A percentile compares a stretch with the other conserved stretches of the same genome.
Conservation (phyloP, 495 filamentous ascomycete species). For the Talaromyces nanjingensis region DNA sequence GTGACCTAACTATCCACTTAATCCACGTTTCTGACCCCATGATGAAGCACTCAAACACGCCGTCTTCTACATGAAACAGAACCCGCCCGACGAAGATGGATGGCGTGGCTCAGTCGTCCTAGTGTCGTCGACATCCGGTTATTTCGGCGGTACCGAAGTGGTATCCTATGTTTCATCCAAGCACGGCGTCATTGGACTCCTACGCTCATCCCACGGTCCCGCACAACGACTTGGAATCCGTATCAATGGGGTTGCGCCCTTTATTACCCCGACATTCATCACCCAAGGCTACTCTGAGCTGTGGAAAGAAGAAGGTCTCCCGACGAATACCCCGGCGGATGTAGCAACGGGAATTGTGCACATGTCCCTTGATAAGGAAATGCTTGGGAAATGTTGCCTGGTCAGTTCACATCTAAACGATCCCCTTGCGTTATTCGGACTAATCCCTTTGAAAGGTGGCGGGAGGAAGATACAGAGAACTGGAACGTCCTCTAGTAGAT, state of each 20-base stretch:
- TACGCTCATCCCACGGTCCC: slow-evolving; percentile 19
- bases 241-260: slow-evolving; percentile 24
- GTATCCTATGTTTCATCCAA: slow-evolving; percentile 26
- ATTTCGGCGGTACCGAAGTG: slow-evolving; percentile 26
- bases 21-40: too few relatives aligned
- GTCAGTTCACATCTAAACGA: slow-evolving; percentile 9
- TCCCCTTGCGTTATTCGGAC: neutral
- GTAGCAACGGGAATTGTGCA: slow-evolving; percentile 15
- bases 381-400: slow-evolving; percentile 12
- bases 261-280: slow-evolving; percentile 23
- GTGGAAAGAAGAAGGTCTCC: slow-evolving; percentile 18
- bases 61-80: slow-evolving; percentile 12
- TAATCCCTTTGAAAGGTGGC: slow-evolving; percentile 14
- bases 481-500: slow-evolving; percentile 14
- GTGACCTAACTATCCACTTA: neutral
- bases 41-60: too few relatives aligned
- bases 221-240: slow-evolving; percentile 16
- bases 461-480: slow-evolving; percentile 19
- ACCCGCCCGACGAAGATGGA: neutral
- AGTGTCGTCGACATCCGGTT: slow-evolving; percentile 17
- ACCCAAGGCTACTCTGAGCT: slow-evolving; percentile 15
- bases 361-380: slow-evolving; percentile 2
- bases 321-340: slow-evolving; percentile 18
- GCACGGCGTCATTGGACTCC: slow-evolving; percentile 23
- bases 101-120: slow-evolving; percentile 19